phyloP scores from a whole-genome alignment of 306 rosid species.

The Quercus suber region DNA sequence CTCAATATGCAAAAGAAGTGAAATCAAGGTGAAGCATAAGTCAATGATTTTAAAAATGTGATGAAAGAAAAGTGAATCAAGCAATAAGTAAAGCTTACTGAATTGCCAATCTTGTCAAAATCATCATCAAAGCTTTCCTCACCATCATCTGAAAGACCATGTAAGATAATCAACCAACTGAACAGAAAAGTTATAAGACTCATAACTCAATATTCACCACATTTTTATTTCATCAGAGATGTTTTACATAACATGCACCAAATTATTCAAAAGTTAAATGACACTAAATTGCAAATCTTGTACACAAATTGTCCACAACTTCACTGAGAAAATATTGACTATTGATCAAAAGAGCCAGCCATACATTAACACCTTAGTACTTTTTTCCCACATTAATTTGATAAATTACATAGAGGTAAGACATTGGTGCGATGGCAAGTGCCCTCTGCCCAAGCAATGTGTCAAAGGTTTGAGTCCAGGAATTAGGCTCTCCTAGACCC shows the following conservation, averaged over 20 bases:
- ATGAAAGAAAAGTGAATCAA: background rate
- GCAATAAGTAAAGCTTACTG: constrained; percentile 50
- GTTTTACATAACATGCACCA: background rate
- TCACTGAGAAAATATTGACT: too few species aligned
- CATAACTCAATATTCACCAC: too few species aligned
- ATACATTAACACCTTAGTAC: background rate
- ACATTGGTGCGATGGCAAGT: too few species aligned
- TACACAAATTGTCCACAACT: background rate
- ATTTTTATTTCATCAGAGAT: too few species aligned
- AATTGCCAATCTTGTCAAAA: constrained; percentile 93
- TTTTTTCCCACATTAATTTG: too few species aligned
- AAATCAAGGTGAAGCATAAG: background rate
- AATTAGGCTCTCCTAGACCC: too few species aligned
- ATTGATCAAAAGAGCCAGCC: background rate
- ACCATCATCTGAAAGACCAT: constrained; percentile 66
- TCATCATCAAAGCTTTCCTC: constrained; percentile 89
- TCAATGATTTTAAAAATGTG: background rate
- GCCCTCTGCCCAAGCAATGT: too few species aligned
- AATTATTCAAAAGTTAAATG: background rate
- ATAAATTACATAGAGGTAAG: too few species aligned
- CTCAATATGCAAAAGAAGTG: background rate
- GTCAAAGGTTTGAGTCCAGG: too few species aligned
- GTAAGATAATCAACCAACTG: constrained; percentile 12
- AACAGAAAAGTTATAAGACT: background rate
- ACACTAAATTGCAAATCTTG: background rate